Conservation (phyloP, 73 alveolate species). For the Symbiodinium pilosum region DNA sequence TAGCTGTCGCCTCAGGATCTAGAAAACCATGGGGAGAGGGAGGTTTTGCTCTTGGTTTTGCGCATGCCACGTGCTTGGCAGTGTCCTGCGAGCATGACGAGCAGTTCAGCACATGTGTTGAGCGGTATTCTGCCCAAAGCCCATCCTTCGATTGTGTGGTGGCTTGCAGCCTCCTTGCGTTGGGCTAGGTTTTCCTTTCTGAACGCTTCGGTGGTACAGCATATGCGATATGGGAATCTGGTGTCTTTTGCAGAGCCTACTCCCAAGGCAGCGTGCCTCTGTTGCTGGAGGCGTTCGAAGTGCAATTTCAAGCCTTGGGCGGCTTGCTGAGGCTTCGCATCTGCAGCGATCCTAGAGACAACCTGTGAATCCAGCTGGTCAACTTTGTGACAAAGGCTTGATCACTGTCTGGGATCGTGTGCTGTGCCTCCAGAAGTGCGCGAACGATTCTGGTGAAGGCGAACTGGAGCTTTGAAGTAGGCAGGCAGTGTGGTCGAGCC, state of each 20-base stretch:
- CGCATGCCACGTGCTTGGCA: background rate
- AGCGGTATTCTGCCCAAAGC: background rate
- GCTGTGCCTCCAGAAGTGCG: background rate
- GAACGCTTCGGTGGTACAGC: background rate
- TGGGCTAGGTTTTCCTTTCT: slow-evolving; percentile 1
- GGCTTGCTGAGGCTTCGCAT: background rate
- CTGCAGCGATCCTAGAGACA: background rate
- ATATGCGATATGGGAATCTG: background rate
- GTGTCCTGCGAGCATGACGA: background rate
- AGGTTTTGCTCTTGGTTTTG: background rate
- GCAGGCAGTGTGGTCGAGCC: background rate
- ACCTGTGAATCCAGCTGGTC: background rate
- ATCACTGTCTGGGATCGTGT: background rate
- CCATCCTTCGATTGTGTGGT: background rate
- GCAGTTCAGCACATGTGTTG: background rate
- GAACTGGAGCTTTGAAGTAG: background rate
- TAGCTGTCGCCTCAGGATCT: background rate
- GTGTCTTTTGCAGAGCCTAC: background rate
- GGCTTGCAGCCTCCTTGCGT: background rate
- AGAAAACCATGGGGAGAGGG: background rate
- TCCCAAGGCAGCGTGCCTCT: background rate
- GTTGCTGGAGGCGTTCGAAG: background rate
- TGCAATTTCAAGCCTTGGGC: background rate
- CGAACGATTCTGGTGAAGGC: background rate
- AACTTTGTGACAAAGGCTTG: background rate